phyloP scores from a whole-genome alignment of 1,284 basidiomycete species.

The Apiotrichum mycotoxinovorans region DNA sequence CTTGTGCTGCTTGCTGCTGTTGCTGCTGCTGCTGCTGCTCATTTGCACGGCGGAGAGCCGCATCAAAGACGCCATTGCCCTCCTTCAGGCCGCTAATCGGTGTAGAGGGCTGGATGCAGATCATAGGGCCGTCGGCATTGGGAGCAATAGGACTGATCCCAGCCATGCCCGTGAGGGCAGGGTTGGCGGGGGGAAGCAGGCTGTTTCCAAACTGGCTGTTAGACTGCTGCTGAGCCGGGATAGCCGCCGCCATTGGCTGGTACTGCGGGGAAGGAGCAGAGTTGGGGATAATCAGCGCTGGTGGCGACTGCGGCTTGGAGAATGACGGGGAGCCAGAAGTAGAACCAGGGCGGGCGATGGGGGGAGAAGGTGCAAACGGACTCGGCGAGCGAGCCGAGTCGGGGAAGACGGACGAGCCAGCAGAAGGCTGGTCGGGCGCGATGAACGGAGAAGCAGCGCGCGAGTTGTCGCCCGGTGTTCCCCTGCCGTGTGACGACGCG shows the following conservation, averaged over 20 bases:
- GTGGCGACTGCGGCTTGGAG: conserved; percentile 48
- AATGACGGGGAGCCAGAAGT: conserved; percentile 34
- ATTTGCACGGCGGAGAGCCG: conserved; percentile 35
- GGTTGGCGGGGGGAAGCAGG: conserved; percentile 41
- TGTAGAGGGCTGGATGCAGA: conserved; percentile 51
- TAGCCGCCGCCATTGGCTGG: neutral
- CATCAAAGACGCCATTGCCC: conserved; percentile 44
- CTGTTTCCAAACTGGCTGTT: conserved; percentile 20
- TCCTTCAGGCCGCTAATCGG: conserved; percentile 49
- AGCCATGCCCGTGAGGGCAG: conserved; percentile 45
- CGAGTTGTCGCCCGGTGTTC: conserved; percentile 12
- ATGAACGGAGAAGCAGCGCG: conserved; percentile 19
- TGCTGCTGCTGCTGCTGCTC: conserved; percentile 7
- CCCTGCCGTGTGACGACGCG: conserved; percentile 22
- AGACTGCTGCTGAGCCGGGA: neutral
- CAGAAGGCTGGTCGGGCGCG: conserved; percentile 6
- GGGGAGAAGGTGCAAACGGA: conserved; percentile 28
- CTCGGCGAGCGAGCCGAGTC: conserved; percentile 29
- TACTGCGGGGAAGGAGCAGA: conserved; percentile 28
- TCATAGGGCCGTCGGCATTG: conserved; percentile 48
- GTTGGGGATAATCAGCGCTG: conserved; percentile 47
- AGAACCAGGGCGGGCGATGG: conserved; percentile 17
- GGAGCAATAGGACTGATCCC: conserved; percentile 47
- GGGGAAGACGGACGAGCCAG: conserved; percentile 7
- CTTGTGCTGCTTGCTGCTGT: conserved; percentile 4